Evolutionary conservation across 306 rosid species (phyloP), one percentile per base, ranked within the genome.

Genomic region (Rosa multiflora): DNA sequence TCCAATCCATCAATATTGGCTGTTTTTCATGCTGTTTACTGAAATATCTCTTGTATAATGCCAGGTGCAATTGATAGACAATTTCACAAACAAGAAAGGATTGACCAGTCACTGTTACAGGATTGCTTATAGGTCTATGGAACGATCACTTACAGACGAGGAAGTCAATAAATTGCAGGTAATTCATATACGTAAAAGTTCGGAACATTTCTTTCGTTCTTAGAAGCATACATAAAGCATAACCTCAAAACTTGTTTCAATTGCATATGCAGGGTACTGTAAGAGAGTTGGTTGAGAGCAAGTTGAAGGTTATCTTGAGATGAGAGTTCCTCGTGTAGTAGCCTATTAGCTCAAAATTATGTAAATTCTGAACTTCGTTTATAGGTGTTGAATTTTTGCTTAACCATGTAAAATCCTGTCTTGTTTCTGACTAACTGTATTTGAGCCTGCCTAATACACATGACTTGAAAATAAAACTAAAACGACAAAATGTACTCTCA

Each of bases 91-190:
- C 93, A 89, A 91, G 89, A 89, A 95, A 86, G 99, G 97, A 84
- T 85, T 88, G 92, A 95, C 96, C 78, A 95, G 98, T 81, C 99
- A 91, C 75, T 95, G 99, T 83, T 95, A 93, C 83, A 90, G 97
- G 85, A 95, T 95, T 46, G 87, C 96, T 40, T 95, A 91, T 67
- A 88, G 97, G 73, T 94, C 98, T 42, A 94, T 91, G 98, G 99
- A 93, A 82, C 97, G 97, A 23, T 94, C 98, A 40, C 98, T 95
- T 43, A 95, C 99, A 1, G 97, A 95, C 42, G 99, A 91, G 6
- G 99, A 95, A 90, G 90, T 93, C 73, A 95, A 95, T 32, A 83
- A 90, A 71, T 78, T 87, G 70, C 90, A 87, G 88, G 90, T 84
- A 79, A 9, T 32, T 58, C 59, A 2, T 14, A 40, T 23, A 43